Percentiles rank a stretch among this genome's conserved stretches.
phyloP scores from a whole-genome alignment of 2,329 filamentous ascomycete genomes.

The Aureobasidium namibiae region DNA sequence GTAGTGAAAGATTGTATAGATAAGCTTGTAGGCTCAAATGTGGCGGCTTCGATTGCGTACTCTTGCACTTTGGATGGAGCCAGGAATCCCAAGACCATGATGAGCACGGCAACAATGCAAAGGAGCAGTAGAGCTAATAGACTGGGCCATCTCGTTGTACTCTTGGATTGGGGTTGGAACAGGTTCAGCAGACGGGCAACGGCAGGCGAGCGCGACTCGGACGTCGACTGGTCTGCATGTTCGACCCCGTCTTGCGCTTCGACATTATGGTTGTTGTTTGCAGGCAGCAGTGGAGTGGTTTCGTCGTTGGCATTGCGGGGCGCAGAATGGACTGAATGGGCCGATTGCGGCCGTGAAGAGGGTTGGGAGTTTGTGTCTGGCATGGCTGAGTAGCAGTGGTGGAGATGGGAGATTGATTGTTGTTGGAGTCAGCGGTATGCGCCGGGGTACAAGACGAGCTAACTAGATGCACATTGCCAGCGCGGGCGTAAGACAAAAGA shows the following conservation, averaged over 20 bases:
- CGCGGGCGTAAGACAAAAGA: background rate
- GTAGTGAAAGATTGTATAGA: slow-evolving; percentile 79
- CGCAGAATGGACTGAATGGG: slow-evolving; percentile 18
- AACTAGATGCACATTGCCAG: background rate
- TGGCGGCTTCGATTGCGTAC: slow-evolving; percentile 75
- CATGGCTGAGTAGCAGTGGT: background rate
- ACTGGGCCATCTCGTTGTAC: slow-evolving; percentile 59
- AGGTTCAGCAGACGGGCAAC: slow-evolving; percentile 29
- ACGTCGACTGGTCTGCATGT: background rate
- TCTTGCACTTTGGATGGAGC: slow-evolving; percentile 71
- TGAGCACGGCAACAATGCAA: slow-evolving; percentile 53
- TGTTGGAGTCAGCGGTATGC: background rate
- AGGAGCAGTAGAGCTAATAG: slow-evolving; percentile 64
- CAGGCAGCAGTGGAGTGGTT: slow-evolving; percentile 31
- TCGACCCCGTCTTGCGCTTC: slow-evolving; percentile 11
- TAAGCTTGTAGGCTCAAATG: slow-evolving; percentile 74
- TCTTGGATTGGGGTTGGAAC: slow-evolving; percentile 27
- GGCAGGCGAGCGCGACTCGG: slow-evolving; percentile 23
- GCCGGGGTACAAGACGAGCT: background rate
- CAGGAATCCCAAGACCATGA: slow-evolving; percentile 73
- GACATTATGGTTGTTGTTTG: slow-evolving; percentile 17
- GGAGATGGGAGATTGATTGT: background rate
- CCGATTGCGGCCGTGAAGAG: slow-evolving; percentile 30
- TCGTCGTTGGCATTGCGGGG: slow-evolving; percentile 30
- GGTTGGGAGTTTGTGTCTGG: slow-evolving; percentile 11